Conservation (phyloP, 139 green algal species). For the Axilococcus clingmanii region DNA sequence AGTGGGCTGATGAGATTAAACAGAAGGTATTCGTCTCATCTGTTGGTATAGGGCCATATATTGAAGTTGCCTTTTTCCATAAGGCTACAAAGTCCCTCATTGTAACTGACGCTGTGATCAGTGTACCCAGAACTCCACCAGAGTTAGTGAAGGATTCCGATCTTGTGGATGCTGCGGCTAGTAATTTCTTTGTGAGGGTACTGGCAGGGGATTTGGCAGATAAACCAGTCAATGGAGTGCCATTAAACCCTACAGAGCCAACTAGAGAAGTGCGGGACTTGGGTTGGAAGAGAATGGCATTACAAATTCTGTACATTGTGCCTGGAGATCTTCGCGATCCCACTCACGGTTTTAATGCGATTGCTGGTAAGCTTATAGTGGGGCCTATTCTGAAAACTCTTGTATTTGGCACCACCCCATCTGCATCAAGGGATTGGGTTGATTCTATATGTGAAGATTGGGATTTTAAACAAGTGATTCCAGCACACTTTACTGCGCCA, state of each 20-base stretch:
- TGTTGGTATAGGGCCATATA: slow-evolving; percentile 33
- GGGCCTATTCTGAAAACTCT: slow-evolving; percentile 80
- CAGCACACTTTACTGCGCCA: slow-evolving; percentile 80
- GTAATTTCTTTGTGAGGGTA: slow-evolving; percentile 28
- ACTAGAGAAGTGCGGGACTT: slow-evolving; percentile 22
- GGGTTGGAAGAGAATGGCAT: slow-evolving; percentile 81
- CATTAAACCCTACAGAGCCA: slow-evolving; percentile 21
- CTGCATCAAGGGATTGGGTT: slow-evolving; percentile 55
- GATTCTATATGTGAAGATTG: slow-evolving; percentile 63
- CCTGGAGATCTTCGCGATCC: slow-evolving; percentile 65
- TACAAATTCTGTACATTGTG: slow-evolving; percentile 90
- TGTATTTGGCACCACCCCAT: slow-evolving; percentile 69
- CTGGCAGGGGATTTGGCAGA: slow-evolving; percentile 17
- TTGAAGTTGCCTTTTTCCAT: slow-evolving; percentile 79
- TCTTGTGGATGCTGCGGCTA: slow-evolving; percentile 14
- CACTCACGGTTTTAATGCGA: slow-evolving; percentile 39
- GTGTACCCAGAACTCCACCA: slow-evolving; percentile 39
- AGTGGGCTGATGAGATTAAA: slow-evolving; percentile 74
- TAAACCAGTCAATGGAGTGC: slow-evolving; percentile 21
- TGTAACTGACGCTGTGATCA: slow-evolving; percentile 79
- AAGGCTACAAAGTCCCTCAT: slow-evolving; percentile 60
- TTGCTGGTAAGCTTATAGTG: slow-evolving; percentile 69
- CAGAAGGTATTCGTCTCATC: slow-evolving; percentile 44
- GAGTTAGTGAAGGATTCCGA: slow-evolving; percentile 13
- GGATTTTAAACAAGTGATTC: slow-evolving; percentile 81